Evolutionary conservation across 176 grass and related monocot genomes (phyloP), one percentile per base, ranked within the genome.

Genomic region (Eleusine indica): DNA sequence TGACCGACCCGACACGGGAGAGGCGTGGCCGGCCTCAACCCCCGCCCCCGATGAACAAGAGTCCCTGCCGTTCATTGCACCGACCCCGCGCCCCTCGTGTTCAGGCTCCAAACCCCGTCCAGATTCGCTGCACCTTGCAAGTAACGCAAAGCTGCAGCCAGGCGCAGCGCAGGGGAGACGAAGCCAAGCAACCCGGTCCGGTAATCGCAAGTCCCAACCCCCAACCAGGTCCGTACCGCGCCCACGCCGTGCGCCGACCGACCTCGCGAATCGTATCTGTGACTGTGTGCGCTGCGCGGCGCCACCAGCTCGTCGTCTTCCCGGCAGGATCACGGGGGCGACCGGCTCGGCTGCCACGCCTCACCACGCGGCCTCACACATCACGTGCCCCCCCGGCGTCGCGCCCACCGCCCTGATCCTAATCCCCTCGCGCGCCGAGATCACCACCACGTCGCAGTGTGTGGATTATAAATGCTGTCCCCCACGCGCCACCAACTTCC

Each of bases 381-480:
- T 19, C 70, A 35, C 44, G 1, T 37, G 17, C 4, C 66, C 79
- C 57, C 12, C 14, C 6, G 7, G 11, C 30, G 47, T 48, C 64
- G 3, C 22, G 22, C 29, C 58, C 58, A 42, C 37, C 43, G 21
- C 83, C 83, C 42, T 18, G 1, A 81, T 68, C 77, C 76, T 32
- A 5, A 79, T 65, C 84, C 56, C 13, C 66, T 49, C 61, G 76
- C 22, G 9, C 46, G 47, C 19, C 9, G 46, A 15, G 71, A 15
- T 25, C 25, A 25, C 25, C 25, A 25, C 71, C n/a, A 29, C 70
- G 70, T 51, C 46, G 73, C 30, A 30, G 49, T 5, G 5, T 52
- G 32, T 35, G 32, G 32, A 35, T 76, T 82, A 88, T 83, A 84
- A 80, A 67, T 67, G 25, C 72, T 13, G 42, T 22, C 68, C 68